Conservation (phyloP, 2,329 filamentous ascomycete genomes). For the Phialemonium atrogriseum region DNA sequence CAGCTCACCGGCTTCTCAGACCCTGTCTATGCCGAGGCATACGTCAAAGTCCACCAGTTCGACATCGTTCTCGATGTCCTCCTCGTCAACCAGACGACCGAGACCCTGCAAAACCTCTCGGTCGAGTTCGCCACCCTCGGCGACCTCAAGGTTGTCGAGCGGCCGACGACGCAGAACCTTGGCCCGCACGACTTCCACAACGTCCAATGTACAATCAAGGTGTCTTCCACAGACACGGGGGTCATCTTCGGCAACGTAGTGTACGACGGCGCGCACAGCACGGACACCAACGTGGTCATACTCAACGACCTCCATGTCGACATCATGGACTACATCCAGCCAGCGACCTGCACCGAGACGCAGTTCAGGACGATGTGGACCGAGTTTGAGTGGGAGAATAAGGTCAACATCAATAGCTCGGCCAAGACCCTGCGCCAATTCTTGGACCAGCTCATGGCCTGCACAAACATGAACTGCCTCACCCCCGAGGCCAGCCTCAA, state of each 20-base stretch:
- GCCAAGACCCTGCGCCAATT: conserved; percentile 87
- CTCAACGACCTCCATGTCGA: conserved; percentile 97
- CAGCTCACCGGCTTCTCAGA: conserved; percentile 98
- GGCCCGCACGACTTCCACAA: conserved; percentile 96
- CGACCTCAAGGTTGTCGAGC: conserved; percentile 94
- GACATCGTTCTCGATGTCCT: conserved; percentile 96
- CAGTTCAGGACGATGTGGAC: conserved; percentile 99
- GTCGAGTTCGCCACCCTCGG: conserved; percentile 98
- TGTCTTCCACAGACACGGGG: conserved; percentile 93
- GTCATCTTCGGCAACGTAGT: conserved; percentile 99
- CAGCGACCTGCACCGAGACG: conserved; percentile 91
- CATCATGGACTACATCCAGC: conserved; percentile 99
- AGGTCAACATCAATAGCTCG: conserved; percentile 99
- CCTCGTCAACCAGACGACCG: conserved; percentile 92
- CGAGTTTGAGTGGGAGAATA: conserved; percentile 99
- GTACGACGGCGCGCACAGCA: conserved; percentile 87
- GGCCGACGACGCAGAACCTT: conserved; percentile 91
- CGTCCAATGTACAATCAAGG: conserved; percentile 97
- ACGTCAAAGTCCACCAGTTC: conserved; percentile 97
- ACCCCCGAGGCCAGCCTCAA: conserved; percentile 94
- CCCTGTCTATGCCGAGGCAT: conserved; percentile 96
- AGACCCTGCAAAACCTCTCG: conserved; percentile 92
- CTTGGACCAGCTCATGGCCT: conserved; percentile 89
- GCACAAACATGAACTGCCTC: conserved; percentile 97
- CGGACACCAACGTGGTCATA: conserved; percentile 93